Evolutionary conservation across 345 rosid genomes (phyloP).

Genomic region (Bretschneidera sinensis): DNA sequence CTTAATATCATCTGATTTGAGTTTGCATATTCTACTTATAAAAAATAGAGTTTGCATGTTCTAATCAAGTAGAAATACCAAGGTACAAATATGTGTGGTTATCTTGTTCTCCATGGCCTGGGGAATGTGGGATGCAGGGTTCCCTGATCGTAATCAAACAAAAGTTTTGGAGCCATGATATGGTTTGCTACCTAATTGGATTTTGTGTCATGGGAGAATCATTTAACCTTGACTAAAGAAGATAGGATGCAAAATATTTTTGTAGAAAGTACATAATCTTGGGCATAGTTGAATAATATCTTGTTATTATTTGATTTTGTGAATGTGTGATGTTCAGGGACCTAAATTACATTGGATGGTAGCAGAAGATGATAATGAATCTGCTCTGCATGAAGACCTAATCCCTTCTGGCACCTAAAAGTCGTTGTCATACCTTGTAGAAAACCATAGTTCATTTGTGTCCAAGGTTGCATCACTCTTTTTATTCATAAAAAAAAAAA

Average conservation of each 20-base stretch:
- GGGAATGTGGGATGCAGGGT: not conserved
- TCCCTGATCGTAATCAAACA: not conserved
- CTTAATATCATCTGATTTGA: not conserved
- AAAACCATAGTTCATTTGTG: slow-evolving; percentile 5
- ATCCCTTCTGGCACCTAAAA: slow-evolving; percentile 41
- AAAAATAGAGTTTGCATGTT: too few species aligned
- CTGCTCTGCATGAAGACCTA: slow-evolving; percentile 24
- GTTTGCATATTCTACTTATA: not conserved
- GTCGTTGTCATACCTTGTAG: not conserved
- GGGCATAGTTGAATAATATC: not conserved
- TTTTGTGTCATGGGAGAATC: not conserved
- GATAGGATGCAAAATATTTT: not conserved
- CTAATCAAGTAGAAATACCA: not conserved
- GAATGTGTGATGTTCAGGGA: slow-evolving; percentile 47
- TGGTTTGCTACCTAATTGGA: not conserved
- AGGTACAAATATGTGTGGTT: not conserved
- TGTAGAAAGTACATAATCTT: not conserved
- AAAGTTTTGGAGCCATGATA: not conserved
- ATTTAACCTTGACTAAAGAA: not conserved
- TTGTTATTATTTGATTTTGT: slow-evolving; percentile 20
- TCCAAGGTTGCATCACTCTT: too few species aligned
- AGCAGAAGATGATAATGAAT: slow-evolving; percentile 42
- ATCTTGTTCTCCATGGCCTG: not conserved
- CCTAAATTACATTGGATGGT: slow-evolving; percentile 84
- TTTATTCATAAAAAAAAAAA: too few species aligned